Conservation (phyloP, 2,329 filamentous ascomycete genomes). For the Chrysosporium queenslandicum region DNA sequence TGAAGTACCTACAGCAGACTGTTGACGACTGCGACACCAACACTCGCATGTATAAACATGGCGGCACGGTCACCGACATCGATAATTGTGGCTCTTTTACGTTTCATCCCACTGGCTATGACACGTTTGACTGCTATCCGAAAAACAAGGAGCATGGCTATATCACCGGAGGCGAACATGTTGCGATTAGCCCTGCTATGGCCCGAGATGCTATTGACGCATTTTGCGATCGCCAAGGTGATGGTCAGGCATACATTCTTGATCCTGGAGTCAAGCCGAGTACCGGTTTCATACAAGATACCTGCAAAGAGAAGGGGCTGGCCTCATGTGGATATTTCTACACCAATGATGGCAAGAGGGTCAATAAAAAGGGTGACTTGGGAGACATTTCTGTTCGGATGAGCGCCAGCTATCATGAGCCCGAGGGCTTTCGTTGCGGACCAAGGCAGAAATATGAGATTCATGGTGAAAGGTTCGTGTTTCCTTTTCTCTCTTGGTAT, state of each 20-base stretch:
- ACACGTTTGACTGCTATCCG: slow-evolving; percentile 10
- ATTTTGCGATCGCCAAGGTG: slow-evolving; percentile 11
- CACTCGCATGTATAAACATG: slow-evolving; percentile 11
- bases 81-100: slow-evolving; percentile 12
- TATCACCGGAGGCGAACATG: slow-evolving; percentile 1
- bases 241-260: slow-evolving; percentile 11
- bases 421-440: not conserved
- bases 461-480: not conserved
- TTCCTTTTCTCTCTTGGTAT: not conserved
- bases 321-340: not conserved
- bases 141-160: slow-evolving; percentile 9
- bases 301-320: slow-evolving; percentile 3
- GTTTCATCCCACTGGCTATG: slow-evolving; percentile 8
- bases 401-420: not conserved
- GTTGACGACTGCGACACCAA: slow-evolving; percentile 12
- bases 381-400: not conserved
- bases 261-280: slow-evolving; percentile 1
- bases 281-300: slow-evolving; percentile 10
- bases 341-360: slow-evolving; percentile 5
- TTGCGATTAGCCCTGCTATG: slow-evolving; percentile 3
- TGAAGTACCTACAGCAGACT: slow-evolving; percentile 8
- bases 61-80: slow-evolving; percentile 8
- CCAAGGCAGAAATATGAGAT: slow-evolving; percentile 4
- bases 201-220: slow-evolving; percentile 16
- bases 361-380: not conserved